These are phyloP conservation scores for Stevia rebaudiana DNA, from an alignment of 140 eudicot species.

Conservation along the genomic window DNA sequence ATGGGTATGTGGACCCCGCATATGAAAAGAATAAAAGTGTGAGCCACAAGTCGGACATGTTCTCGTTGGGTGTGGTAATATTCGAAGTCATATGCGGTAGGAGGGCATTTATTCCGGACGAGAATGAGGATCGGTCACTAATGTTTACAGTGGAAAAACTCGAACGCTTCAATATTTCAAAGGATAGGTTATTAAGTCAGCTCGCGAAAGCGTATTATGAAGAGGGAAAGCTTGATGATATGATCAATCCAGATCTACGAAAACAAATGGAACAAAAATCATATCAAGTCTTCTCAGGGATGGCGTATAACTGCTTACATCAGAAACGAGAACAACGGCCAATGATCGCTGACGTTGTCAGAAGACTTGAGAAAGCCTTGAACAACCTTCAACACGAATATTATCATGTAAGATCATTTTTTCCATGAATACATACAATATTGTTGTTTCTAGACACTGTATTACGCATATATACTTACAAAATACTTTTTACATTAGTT, in stretches of 20 bases:
- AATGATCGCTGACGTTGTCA: neutral
- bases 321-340: neutral
- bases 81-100: too few relatives aligned
- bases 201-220: neutral
- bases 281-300: neutral
- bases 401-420: neutral
- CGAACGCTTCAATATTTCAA: neutral
- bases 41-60: too few relatives aligned
- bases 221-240: neutral
- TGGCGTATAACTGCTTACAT: neutral
- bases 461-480: too few relatives aligned
- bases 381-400: neutral
- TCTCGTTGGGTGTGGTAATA: too few relatives aligned
- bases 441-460: too few relatives aligned
- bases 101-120: neutral
- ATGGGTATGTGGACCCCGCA: too few relatives aligned
- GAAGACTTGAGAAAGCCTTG: neutral
- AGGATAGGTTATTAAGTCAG: neutral
- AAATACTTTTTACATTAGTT: too few relatives aligned
- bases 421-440: too few relatives aligned
- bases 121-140: neutral
- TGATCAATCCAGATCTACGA: neutral
- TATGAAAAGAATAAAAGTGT: too few relatives aligned
- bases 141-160: neutral
- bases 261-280: neutral